Percentiles rank a stretch among this genome's conserved stretches.
These are phyloP conservation scores for Hemileccinum impolitum DNA, from an alignment of 768 basidiomycete genomes.

Conservation along the genomic window DNA sequence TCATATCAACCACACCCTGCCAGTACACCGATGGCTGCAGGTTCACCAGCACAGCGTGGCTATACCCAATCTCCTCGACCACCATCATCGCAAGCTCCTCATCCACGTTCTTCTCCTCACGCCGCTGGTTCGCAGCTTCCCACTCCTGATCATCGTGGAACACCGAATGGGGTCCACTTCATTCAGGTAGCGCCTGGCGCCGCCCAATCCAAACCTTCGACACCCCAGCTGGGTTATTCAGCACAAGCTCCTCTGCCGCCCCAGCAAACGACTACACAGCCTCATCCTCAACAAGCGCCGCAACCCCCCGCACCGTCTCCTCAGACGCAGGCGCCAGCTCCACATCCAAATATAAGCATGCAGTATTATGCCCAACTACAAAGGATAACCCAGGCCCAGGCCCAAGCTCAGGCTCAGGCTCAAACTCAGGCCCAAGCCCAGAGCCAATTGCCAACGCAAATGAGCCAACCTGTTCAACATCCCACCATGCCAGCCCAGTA, in stretches of 20 bases:
- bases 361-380: constrained; percentile 22
- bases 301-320: constrained; percentile 19
- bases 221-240: constrained; percentile 27
- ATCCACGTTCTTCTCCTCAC: constrained; percentile 30
- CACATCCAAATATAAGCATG: constrained; percentile 12
- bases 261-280: constrained; percentile 20
- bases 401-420: constrained; percentile 15
- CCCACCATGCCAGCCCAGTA: constrained; percentile 28
- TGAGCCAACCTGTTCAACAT: constrained; percentile 26
- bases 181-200: constrained; percentile 22
- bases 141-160: constrained; percentile 21
- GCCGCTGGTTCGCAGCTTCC: constrained; percentile 29
- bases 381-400: constrained; percentile 22
- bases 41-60: constrained; percentile 32
- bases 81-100: constrained; percentile 30
- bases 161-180: constrained; percentile 23
- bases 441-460: constrained; percentile 23
- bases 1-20: constrained; percentile 22
- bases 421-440: constrained; percentile 25
- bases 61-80: constrained; percentile 36
- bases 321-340: constrained; percentile 21
- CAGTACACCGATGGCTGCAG: constrained; percentile 18
- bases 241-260: constrained; percentile 17
- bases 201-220: constrained; percentile 28
- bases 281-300: constrained; percentile 23